Conservation (phyloP, 2,329 filamentous ascomycete species). For the Bipolaris bicolor region DNA sequence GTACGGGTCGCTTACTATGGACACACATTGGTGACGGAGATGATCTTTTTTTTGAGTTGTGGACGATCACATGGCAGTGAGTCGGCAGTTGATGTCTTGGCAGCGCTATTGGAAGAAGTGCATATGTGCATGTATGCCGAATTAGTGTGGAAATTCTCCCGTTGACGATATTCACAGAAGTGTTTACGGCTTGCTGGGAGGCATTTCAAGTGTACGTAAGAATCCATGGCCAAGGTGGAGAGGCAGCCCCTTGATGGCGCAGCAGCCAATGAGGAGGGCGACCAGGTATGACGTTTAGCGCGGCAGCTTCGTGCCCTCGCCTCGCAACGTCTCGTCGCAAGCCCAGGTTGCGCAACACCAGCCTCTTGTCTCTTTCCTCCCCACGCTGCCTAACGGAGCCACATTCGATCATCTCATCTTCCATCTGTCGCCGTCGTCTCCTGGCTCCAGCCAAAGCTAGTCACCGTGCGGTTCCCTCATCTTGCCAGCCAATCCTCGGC, state of each 20-base stretch:
- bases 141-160: too few species aligned
- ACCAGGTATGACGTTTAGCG: slow-evolving; percentile 20
- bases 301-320: slow-evolving; percentile 10
- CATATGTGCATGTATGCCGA: too few species aligned
- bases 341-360: slow-evolving; percentile 21
- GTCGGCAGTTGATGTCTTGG: neutral
- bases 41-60: neutral
- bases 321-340: slow-evolving; percentile 17
- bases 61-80: neutral
- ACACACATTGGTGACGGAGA: too few species aligned
- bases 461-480: slow-evolving; percentile 45
- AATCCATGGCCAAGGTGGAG: neutral
- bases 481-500: slow-evolving; percentile 34
- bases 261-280: slow-evolving; percentile 10
- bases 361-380: slow-evolving; percentile 10
- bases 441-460: slow-evolving; percentile 15
- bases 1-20: neutral
- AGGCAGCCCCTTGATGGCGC: slow-evolving; percentile 9
- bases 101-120: neutral
- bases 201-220: too few species aligned
- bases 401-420: slow-evolving; percentile 6
- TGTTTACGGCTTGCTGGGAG: too few species aligned
- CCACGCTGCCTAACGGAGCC: slow-evolving; percentile 1
- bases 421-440: slow-evolving; percentile 3
- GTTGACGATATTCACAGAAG: too few species aligned